phyloP scores from a whole-genome alignment of 2,329 filamentous ascomycete species.

The Aspergillus caelatus region DNA sequence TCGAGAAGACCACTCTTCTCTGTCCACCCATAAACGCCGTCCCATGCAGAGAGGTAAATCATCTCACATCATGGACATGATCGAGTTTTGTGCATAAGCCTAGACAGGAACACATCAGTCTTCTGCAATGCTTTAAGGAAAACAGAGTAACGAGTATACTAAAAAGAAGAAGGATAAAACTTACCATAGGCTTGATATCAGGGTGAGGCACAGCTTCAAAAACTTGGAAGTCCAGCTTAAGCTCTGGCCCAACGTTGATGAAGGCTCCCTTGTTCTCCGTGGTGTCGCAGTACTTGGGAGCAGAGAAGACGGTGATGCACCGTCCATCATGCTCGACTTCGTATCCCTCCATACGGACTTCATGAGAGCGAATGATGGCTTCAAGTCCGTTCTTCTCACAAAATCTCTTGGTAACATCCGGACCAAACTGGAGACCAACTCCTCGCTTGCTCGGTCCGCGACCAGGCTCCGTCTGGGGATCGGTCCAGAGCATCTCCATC shows the following conservation, averaged over 20 bases:
- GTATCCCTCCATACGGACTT: slow-evolving; percentile 99
- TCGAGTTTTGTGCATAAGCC: slow-evolving; percentile 83
- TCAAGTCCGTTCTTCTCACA: slow-evolving; percentile 95
- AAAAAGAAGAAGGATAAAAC: slow-evolving; percentile 18
- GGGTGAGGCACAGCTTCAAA: slow-evolving; percentile 98
- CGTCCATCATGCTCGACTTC: slow-evolving; percentile 94
- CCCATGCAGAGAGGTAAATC: slow-evolving; percentile 22
- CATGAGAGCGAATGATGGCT: slow-evolving; percentile 94
- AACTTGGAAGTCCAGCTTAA: slow-evolving; percentile 88
- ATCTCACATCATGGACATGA: slow-evolving; percentile 74
- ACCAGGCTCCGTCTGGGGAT: slow-evolving; percentile 83
- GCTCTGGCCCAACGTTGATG: slow-evolving; percentile 91
- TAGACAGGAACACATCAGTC: slow-evolving; percentile 34
- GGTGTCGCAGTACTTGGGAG: slow-evolving; percentile 94
- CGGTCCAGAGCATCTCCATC: slow-evolving; percentile 99
- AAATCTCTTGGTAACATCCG: slow-evolving; percentile 93
- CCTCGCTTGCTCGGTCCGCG: slow-evolving; percentile 94
- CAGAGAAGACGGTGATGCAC: slow-evolving; percentile 98
- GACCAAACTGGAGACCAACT: slow-evolving; percentile 94
- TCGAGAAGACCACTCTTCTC: slow-evolving; percentile 20
- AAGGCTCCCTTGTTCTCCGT: slow-evolving; percentile 98
- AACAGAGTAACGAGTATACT: not conserved
- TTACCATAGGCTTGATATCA: slow-evolving; percentile 85
- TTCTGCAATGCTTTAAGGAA: not conserved
- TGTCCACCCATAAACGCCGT: slow-evolving; percentile 28